These are phyloP conservation scores for Lycium ferocissimum DNA, from an alignment of 257 asterid genomes.

Conservation along the genomic window DNA sequence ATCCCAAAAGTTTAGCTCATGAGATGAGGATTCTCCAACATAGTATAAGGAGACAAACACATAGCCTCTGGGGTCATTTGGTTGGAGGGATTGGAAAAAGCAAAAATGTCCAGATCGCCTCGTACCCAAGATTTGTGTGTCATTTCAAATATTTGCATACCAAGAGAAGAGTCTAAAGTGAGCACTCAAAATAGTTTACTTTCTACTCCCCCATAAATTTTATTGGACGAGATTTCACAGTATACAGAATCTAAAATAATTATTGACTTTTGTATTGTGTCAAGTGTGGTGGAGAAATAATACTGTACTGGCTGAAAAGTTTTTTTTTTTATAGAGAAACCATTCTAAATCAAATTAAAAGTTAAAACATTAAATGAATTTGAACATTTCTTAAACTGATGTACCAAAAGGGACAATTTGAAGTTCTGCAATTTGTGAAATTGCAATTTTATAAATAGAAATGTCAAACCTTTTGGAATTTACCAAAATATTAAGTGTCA, in stretches of 20 bases:
- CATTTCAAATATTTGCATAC: constrained; percentile 6
- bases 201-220: constrained; percentile 4
- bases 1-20: background rate
- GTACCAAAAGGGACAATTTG: background rate
- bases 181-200: constrained; percentile 1
- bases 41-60: background rate
- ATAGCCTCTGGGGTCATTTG: background rate
- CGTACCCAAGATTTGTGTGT: background rate
- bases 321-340: background rate
- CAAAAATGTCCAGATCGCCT: background rate
- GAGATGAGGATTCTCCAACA: background rate
- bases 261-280: background rate
- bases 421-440: constrained; percentile 5
- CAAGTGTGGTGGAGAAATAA: background rate
- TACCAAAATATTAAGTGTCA: background rate
- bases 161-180: constrained; percentile 5
- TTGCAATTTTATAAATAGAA: constrained; percentile 14
- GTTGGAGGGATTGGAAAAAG: constrained; percentile 1
- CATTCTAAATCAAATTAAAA: background rate
- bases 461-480: background rate
- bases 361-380: constrained; percentile 20
- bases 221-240: background rate
- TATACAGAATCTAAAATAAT: background rate
- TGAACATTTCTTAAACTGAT: background rate
- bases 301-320: background rate